Base-by-base conservation (phyloP, 371 early-diverging fungal genomes). In the Cokeromyces recurvatus region DNA sequence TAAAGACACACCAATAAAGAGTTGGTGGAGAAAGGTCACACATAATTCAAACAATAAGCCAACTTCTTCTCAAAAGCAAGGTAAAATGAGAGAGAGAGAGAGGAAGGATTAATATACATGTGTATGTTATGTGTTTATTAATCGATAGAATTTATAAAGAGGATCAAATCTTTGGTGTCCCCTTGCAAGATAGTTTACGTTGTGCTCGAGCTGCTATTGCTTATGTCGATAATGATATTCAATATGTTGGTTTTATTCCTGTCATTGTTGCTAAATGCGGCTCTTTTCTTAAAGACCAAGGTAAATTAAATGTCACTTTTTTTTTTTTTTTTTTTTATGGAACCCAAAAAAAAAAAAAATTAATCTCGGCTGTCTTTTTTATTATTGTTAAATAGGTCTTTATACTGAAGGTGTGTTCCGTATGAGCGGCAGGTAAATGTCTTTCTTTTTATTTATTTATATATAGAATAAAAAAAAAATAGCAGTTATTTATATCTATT, bases 251-350 rank as follows among this genome's bases (percentile, higher is more conserved):
- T 1, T 71, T 62, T 40, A 65, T 77, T 25, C 77, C 77, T 21
- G 65, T 70, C 8, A 68, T 77, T 23, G 74, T 77, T 23, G 69
- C 72, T 17, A 77, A 77, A 54, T 77, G 77, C 37, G 77, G 77
- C 24, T 69, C 63, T 19, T 59, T 59, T 38, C 44, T 77, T 15
- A 77, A 74, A 48, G 74, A 71, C 32, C 64, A 69, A 64, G 77
- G 77, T 71, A 40, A 34, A n/a, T 34, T 5, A 14, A 12, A 3
- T 29, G 5, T 29, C 11, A 11, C 31, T 27, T 32, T 3, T 2
- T 15, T 24, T 23, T 41, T 23, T 41, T 25, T 27, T 21, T 16
- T 38, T 21, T 5, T 29, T 29, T 29, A 8, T 29, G 29, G 8
- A 29, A 29, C 29, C 29, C 29, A 12, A 15, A 17, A 34, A 41